These are phyloP conservation scores for Yarrowia deformans DNA, from an alignment of 805 yeast species.

Conservation along the genomic window DNA sequence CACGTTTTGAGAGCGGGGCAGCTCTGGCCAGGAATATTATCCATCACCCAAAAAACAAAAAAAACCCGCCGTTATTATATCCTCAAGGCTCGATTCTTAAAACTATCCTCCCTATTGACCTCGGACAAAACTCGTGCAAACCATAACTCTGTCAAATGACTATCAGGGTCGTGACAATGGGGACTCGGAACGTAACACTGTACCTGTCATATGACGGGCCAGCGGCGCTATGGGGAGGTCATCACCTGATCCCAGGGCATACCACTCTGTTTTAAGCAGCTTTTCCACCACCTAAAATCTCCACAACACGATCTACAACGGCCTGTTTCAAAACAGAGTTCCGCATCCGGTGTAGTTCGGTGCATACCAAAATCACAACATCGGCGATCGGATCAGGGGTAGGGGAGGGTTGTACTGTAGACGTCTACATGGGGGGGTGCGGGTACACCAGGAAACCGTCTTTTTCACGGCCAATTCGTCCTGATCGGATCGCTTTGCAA, in stretches of 20 bases:
- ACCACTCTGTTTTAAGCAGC: too few species aligned
- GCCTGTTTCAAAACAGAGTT: conserved; percentile 3
- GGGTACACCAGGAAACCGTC: not conserved
- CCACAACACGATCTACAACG: not conserved
- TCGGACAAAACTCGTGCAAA: conserved; percentile 1
- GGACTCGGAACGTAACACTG: too few species aligned
- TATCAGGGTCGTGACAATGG: conserved; percentile 12
- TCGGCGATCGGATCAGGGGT: conserved; percentile 17
- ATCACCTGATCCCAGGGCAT: too few species aligned
- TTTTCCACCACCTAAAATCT: too few species aligned
- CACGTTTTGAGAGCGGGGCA: too few species aligned
- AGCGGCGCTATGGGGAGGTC: too few species aligned
- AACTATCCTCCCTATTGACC: conserved; percentile 2
- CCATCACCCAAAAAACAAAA: not conserved
- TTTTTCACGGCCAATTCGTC: not conserved
- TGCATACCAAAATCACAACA: conserved; percentile 34
- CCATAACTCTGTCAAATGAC: not conserved
- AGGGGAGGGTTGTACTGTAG: not conserved
- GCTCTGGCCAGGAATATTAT: not conserved
- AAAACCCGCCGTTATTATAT: not conserved
- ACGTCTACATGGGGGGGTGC: too few species aligned
- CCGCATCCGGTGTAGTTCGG: conserved; percentile 25
- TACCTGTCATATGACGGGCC: not conserved
- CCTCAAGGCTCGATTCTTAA: conserved; percentile 17
- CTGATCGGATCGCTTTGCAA: not conserved